phyloP scores from a whole-genome alignment of 805 yeast species.

The Wickerhamiella siamensis region DNA sequence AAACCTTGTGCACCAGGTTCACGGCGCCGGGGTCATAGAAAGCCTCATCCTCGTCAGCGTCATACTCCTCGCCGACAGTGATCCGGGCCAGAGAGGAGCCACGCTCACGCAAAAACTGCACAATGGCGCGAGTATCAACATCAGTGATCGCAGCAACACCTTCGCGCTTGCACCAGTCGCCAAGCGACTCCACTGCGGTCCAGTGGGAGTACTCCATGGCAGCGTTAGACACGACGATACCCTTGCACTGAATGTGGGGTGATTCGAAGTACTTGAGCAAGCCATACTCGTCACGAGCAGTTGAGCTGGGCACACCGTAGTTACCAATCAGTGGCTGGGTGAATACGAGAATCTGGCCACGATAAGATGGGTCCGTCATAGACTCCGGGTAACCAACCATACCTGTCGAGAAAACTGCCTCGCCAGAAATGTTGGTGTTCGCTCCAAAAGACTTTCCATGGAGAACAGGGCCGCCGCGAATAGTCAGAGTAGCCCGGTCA shows the following conservation, averaged over 20 bases:
- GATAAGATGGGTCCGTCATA: constrained; percentile 96
- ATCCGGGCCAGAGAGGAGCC: constrained; percentile 90
- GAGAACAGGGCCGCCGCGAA: constrained; percentile 86
- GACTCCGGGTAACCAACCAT: constrained; percentile 99
- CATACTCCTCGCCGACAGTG: constrained; percentile 80
- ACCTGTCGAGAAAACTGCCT: constrained; percentile 95
- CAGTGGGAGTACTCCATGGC: constrained; percentile 97
- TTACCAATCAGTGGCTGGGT: constrained; percentile 97
- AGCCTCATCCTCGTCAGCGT: constrained; percentile 83
- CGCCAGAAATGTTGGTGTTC: constrained; percentile 82
- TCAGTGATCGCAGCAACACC: constrained; percentile 95
- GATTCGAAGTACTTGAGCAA: constrained; percentile 83
- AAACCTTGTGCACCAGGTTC: constrained; percentile 82
- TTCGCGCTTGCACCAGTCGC: constrained; percentile 92
- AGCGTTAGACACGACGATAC: constrained; percentile 89
- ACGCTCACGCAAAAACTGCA: constrained; percentile 82
- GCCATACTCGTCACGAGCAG: constrained; percentile 67
- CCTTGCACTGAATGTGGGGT: constrained; percentile 83
- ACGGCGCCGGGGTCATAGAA: constrained; percentile 80
- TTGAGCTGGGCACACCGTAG: constrained; percentile 90
- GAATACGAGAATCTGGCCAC: constrained; percentile 91
- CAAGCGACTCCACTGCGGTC: constrained; percentile 95
- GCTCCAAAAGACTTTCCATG: constrained; percentile 95
- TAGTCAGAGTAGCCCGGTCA: constrained; percentile 74
- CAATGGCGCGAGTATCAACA: constrained; percentile 92